Evolutionary conservation across 2,329 filamentous ascomycete species (phyloP).

Genomic region (Monosporascus sp.): DNA sequence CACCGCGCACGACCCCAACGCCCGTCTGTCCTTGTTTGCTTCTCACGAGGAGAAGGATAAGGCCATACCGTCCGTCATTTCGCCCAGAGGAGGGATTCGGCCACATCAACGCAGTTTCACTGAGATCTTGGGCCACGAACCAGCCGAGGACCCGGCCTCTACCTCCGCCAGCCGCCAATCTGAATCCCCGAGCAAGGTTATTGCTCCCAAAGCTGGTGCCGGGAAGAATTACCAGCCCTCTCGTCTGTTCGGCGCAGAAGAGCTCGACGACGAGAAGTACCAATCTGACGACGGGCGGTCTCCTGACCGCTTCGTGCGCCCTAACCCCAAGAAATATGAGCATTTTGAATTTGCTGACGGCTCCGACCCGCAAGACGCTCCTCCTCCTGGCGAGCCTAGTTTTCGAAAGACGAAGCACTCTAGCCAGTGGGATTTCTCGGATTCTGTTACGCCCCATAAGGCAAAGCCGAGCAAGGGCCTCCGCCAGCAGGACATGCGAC

Average conservation of each 20-base stretch:
- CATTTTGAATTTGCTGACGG: slow-evolving; percentile 81
- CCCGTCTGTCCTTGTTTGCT: slow-evolving; percentile 70
- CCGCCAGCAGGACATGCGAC: slow-evolving; percentile 65
- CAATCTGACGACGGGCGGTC: slow-evolving; percentile 36
- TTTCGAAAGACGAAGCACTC: slow-evolving; percentile 58
- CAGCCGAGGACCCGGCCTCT: slow-evolving; percentile 30
- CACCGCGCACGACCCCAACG: slow-evolving; percentile 58
- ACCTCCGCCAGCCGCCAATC: slow-evolving; percentile 37
- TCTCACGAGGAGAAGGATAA: slow-evolving; percentile 59
- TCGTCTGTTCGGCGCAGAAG: slow-evolving; percentile 59
- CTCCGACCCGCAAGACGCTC: slow-evolving; percentile 44
- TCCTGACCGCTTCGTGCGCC: slow-evolving; percentile 47
- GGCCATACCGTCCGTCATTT: slow-evolving; percentile 46
- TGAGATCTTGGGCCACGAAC: slow-evolving; percentile 63
- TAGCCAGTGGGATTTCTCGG: slow-evolving; percentile 81
- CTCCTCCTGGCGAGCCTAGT: slow-evolving; percentile 34
- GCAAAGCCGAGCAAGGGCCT: slow-evolving; percentile 51
- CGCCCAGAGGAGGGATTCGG: slow-evolving; percentile 54
- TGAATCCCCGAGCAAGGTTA: slow-evolving; percentile 32
- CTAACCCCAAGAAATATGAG: slow-evolving; percentile 72
- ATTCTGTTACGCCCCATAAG: slow-evolving; percentile 82
- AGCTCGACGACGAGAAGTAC: slow-evolving; percentile 37
- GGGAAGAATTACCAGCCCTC: slow-evolving; percentile 58
- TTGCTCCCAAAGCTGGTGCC: slow-evolving; percentile 48
- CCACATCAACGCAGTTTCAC: slow-evolving; percentile 63